These are phyloP conservation scores for Ustilago shanxiensis DNA, from an alignment of 1,284 basidiomycete species.

Conservation along the genomic window DNA sequence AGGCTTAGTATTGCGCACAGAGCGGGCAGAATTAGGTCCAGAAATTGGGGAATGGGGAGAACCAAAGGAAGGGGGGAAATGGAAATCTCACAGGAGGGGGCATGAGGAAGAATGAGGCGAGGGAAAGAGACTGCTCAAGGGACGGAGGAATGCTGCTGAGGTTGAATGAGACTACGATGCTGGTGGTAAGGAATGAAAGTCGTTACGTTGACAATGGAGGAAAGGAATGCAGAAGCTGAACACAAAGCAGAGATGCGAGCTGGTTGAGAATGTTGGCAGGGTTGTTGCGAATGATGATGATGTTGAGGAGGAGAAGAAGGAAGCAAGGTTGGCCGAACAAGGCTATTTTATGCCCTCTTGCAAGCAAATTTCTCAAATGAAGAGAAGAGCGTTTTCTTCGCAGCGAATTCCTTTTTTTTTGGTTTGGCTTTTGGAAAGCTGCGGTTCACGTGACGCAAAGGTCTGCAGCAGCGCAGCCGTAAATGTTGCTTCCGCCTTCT, in stretches of 20 bases:
- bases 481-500: slow-evolving; percentile 22
- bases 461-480: slow-evolving; percentile 9
- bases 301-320: background rate
- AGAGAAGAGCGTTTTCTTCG: slow-evolving; percentile 5
- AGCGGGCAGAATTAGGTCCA: slow-evolving; percentile 60
- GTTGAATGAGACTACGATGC: too few species aligned
- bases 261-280: background rate
- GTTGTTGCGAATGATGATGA: slow-evolving; percentile 2
- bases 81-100: background rate
- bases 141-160: too few species aligned
- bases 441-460: slow-evolving; percentile 34
- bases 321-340: background rate
- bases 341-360: background rate
- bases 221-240: background rate
- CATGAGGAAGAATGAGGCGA: too few species aligned
- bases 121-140: too few species aligned
- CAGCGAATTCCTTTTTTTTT: slow-evolving; percentile 15
- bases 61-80: background rate
- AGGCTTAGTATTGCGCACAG: slow-evolving; percentile 46
- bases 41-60: background rate
- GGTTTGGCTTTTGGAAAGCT: slow-evolving; percentile 5
- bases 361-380: background rate
- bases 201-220: background rate
- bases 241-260: background rate
- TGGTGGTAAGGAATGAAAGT: too few species aligned